These are phyloP conservation scores for Podospora conica DNA, from an alignment of 495 filamentous ascomycete genomes.

Conservation along the genomic window DNA sequence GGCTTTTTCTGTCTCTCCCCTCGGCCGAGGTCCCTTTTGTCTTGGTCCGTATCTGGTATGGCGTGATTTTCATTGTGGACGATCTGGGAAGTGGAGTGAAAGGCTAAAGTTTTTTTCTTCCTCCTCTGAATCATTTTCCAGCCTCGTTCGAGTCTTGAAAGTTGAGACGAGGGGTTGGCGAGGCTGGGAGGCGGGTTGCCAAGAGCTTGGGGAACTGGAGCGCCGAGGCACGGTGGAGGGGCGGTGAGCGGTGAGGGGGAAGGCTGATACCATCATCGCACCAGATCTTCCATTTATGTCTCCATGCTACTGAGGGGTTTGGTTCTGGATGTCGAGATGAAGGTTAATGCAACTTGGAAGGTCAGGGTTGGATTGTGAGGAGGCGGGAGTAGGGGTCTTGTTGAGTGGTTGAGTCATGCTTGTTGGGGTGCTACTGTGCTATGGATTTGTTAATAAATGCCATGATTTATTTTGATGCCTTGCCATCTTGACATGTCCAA, in stretches of 20 bases:
- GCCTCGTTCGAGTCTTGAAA: background rate
- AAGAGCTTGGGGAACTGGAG: background rate
- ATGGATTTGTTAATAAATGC: background rate
- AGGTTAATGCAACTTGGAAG: background rate
- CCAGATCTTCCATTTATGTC: background rate
- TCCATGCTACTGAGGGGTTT: background rate
- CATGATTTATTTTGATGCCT: background rate
- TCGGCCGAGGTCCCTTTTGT: background rate
- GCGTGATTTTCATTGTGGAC: background rate
- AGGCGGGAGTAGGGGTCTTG: background rate
- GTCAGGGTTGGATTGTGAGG: background rate
- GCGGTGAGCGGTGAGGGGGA: background rate
- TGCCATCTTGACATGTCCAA: background rate
- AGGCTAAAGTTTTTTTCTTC: background rate
- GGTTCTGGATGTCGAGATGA: background rate
- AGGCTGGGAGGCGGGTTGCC: background rate
- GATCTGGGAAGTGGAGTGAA: background rate
- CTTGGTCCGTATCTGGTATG: background rate
- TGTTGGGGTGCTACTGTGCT: background rate
- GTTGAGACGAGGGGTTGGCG: background rate
- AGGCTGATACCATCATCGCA: background rate
- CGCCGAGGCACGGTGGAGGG: background rate
- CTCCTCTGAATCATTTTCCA: background rate
- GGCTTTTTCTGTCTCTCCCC: background rate
- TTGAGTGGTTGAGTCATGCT: background rate